These are phyloP conservation scores for Penicillium dipodomyicola DNA, from an alignment of 495 filamentous ascomycete genomes.

Conservation along the genomic window DNA sequence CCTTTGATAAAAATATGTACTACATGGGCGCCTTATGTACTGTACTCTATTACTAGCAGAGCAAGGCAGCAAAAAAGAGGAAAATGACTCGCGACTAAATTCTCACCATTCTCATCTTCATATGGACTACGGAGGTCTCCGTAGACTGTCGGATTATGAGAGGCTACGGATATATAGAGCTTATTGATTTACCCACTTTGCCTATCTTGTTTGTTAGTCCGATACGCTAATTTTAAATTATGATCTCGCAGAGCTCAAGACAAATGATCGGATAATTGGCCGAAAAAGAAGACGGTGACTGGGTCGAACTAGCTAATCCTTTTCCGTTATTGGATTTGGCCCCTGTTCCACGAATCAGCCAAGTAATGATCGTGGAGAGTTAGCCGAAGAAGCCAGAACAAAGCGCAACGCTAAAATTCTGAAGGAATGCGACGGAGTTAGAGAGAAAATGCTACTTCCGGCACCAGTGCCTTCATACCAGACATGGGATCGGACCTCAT, in stretches of 20 bases:
- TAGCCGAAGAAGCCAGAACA: neutral
- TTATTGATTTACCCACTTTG: neutral
- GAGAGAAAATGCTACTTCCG: neutral
- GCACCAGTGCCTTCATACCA: neutral
- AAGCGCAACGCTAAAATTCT: neutral
- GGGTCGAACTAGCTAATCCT: neutral
- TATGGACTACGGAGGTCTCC: neutral
- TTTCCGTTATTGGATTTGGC: neutral
- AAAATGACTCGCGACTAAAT: neutral
- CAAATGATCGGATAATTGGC: neutral
- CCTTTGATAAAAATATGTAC: neutral
- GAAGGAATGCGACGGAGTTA: neutral
- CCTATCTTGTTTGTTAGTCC: neutral
- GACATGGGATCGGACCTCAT: neutral
- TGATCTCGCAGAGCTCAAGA: neutral
- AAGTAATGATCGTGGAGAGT: conserved; percentile 1
- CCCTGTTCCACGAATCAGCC: neutral
- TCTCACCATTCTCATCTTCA: neutral
- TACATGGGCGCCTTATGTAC: neutral
- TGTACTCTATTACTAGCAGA: neutral
- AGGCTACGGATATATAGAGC: neutral
- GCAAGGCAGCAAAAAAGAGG: neutral
- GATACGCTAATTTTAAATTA: neutral
- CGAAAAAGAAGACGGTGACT: neutral
- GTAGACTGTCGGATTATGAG: neutral